Percentiles rank a stretch among this genome's conserved stretches.
These are phyloP conservation scores for Kernera saxatilis DNA, from an alignment of 345 rosid genomes.

Conservation along the genomic window DNA sequence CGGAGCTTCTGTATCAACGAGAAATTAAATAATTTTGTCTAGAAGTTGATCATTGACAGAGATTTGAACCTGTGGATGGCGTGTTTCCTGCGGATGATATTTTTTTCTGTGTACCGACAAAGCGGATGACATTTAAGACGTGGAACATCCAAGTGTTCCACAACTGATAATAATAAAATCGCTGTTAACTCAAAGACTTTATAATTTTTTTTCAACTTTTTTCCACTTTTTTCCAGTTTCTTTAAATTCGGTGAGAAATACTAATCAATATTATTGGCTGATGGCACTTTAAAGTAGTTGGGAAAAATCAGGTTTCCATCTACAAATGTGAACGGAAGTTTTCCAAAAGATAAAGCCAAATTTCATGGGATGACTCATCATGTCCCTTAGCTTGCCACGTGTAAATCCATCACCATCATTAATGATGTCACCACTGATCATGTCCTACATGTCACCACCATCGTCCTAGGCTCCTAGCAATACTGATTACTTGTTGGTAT, in stretches of 20 bases:
- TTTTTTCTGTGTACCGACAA: conserved; percentile 3
- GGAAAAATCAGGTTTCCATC: background rate
- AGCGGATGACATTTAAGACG: background rate
- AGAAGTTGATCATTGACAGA: background rate
- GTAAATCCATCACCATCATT: background rate
- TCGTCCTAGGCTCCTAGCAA: background rate
- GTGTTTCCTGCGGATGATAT: background rate
- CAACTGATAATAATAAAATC: background rate
- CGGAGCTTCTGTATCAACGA: no score
- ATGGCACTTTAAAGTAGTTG: background rate
- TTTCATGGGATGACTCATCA: conserved; percentile 3
- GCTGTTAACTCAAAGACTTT: background rate
- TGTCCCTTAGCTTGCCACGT: background rate
- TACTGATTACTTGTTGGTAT: background rate
- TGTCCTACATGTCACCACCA: background rate
- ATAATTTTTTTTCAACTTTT: background rate
- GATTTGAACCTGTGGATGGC: background rate
- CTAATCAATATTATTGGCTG: conserved; percentile 13
- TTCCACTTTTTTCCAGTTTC: background rate
- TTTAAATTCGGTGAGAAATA: background rate
- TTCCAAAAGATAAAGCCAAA: background rate
- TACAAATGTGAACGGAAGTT: conserved; percentile 8
- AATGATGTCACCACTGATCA: conserved; percentile 5
- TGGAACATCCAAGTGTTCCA: conserved; percentile 10
- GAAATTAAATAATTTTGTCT: background rate